Evolutionary conservation across 345 rosid species (phyloP).

Genomic region (Pugionium dolabratum): DNA sequence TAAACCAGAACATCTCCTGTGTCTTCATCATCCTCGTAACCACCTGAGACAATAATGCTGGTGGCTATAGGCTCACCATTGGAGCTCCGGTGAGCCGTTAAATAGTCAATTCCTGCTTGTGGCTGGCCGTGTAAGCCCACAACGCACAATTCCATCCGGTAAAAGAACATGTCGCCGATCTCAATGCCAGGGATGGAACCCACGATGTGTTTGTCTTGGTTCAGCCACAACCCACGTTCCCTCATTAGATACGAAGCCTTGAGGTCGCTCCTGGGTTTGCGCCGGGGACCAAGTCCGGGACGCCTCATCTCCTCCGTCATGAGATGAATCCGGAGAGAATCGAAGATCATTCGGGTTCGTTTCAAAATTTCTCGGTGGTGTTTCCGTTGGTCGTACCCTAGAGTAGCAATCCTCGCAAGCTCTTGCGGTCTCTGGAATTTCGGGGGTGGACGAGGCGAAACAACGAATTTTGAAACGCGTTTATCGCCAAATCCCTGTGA

Average conservation of each 20-base stretch:
- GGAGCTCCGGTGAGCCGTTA: conserved; percentile 57
- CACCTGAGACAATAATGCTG: conserved; percentile 74
- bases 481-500: background rate
- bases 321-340: conserved; percentile 58
- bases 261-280: conserved; percentile 54
- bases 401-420: conserved; percentile 60
- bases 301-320: conserved; percentile 47
- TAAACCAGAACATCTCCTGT: conserved; percentile 63
- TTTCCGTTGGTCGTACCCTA: conserved; percentile 47
- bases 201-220: conserved; percentile 65
- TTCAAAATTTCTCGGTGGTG: conserved; percentile 52
- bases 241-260: conserved; percentile 58
- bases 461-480: conserved; percentile 14
- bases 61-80: conserved; percentile 80
- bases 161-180: conserved; percentile 73
- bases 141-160: conserved; percentile 67
- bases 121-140: conserved; percentile 72
- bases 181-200: conserved; percentile 73
- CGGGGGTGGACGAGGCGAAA: conserved; percentile 27
- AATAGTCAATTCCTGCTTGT: conserved; percentile 86
- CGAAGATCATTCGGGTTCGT: conserved; percentile 63
- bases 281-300: conserved; percentile 26
- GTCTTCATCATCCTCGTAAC: conserved; percentile 86
- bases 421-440: conserved; percentile 51
- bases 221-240: conserved; percentile 59